Evolutionary conservation across 1,284 basidiomycete genomes (phyloP), one percentile per base, ranked within the genome.

Genomic region (Mycena citricolor): DNA sequence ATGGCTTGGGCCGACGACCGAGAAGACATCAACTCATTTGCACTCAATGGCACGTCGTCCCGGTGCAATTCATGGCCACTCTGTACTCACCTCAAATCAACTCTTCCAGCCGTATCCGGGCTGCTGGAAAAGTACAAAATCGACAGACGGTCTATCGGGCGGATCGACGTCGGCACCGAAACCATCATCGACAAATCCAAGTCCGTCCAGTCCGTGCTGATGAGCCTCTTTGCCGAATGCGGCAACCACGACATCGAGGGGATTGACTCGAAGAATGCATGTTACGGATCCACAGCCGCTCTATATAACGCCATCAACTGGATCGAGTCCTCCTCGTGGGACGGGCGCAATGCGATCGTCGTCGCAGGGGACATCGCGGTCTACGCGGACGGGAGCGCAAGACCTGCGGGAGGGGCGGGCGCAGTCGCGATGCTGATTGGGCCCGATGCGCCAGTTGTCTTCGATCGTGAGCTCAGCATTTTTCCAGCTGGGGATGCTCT

Each of bases 141-240:
- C 61, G 94, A 98, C 76, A 94, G 95, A 51, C 86, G 81, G 61
- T 92, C 90, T 45, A 95, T 99, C 64, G 95, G 95, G 49, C 93
- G 95, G 56, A 83, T 99, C 49, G 95, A 99, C 57, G 94, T 99
- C 56, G 95, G 95, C 48, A 99, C 97, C 23, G 97, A 99, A 70
- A 98, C 97, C 41, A 91, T 99, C 71, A 97, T 99, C 59, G 95
- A 99, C 83, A 99, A 99, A 76, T 95, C 94, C 52, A 99, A 99
- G 73, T 92, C 95, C 21, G 94, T 94, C 69, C 99, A 99, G 74
- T 97, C 97, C 4, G 85, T 92, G 47, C 81, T 99, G 52, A 99
- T 99, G 95, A 91, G 97, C 70, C 86, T 99, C 58, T 99, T 99
- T 62, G 83, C 85, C 33, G 79, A 79, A 44, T 81, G 85, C 26